Evolutionary conservation across 1,284 basidiomycete species (phyloP).

Genomic region (Rhodotorula sp.): DNA sequence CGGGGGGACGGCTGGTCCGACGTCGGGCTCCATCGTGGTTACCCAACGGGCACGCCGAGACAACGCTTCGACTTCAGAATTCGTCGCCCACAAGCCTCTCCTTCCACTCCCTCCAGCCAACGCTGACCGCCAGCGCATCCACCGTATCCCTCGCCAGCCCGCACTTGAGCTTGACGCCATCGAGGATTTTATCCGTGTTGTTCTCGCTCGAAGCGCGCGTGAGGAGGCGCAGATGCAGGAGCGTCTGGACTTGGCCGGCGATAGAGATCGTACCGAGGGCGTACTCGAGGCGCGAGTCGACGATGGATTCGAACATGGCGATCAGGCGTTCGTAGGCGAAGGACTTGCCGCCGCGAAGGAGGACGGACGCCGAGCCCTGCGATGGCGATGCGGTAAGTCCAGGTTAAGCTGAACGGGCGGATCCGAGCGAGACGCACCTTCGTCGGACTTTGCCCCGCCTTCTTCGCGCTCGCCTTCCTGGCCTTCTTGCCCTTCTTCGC

Average conservation of each 20-base stretch:
- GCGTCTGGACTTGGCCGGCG: conserved; percentile 25
- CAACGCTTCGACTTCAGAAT: neutral
- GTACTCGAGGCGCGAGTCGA: conserved; percentile 19
- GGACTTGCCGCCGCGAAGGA: conserved; percentile 27
- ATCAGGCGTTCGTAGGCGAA: conserved; percentile 37
- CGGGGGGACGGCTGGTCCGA: too few species aligned
- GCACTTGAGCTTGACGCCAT: conserved; percentile 37
- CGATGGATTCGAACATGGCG: conserved; percentile 36
- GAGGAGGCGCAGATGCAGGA: conserved; percentile 32
- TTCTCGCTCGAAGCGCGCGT: conserved; percentile 19
- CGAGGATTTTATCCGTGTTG: conserved; percentile 30
- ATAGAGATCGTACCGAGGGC: conserved; percentile 12
- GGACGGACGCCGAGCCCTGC: neutral
- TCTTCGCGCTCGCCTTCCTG: neutral
- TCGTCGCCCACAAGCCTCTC: conserved; percentile 23
- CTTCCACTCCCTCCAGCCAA: conserved; percentile 33
- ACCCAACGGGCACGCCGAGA: too few species aligned
- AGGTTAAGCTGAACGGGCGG: neutral
- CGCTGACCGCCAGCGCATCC: conserved; percentile 28
- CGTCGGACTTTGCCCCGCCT: conserved; percentile 5
- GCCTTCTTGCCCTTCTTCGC: conserved; percentile 30
- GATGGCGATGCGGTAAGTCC: neutral
- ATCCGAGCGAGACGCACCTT: conserved; percentile 13
- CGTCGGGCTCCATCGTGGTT: too few species aligned
- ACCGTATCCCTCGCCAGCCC: conserved; percentile 25